phyloP scores from a whole-genome alignment of 2,329 filamentous ascomycete species.

The Phoma sp. region DNA sequence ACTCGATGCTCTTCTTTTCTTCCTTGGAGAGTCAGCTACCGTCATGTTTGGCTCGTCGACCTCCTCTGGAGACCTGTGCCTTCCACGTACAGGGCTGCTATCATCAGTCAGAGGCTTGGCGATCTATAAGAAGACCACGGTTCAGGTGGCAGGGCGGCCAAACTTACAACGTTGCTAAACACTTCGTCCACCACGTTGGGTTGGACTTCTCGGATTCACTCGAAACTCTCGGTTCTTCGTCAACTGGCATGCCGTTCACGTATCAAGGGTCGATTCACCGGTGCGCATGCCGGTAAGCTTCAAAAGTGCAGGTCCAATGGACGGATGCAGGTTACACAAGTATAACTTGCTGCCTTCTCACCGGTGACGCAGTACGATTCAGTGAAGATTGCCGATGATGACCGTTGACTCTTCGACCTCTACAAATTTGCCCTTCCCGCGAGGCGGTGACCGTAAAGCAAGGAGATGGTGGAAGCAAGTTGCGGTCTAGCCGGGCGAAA shows the following conservation, averaged over 20 bases:
- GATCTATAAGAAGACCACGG: neutral
- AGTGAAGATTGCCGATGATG: neutral
- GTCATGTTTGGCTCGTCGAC: slow-evolving; percentile 36
- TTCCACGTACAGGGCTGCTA: slow-evolving; percentile 43
- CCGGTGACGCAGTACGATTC: neutral
- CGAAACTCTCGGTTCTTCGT: slow-evolving; percentile 33
- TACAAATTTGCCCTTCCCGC: neutral
- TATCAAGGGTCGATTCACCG: too few species aligned
- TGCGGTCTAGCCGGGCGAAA: slow-evolving; percentile 28
- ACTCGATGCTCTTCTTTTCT: slow-evolving; percentile 42
- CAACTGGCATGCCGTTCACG: slow-evolving; percentile 45
- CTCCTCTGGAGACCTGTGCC: slow-evolving; percentile 30
- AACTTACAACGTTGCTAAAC: slow-evolving; percentile 40
- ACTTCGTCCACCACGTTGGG: slow-evolving; percentile 38
- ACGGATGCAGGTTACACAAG: slow-evolving; percentile 10
- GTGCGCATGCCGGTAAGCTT: slow-evolving; percentile 29
- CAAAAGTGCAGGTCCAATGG: slow-evolving; percentile 4
- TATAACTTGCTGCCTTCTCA: slow-evolving; percentile 4
- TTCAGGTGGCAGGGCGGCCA: neutral
- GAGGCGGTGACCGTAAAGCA: neutral
- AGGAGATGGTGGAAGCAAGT: neutral
- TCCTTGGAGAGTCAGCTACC: slow-evolving; percentile 43
- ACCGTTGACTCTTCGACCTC: neutral
- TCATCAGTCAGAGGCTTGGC: slow-evolving; percentile 6
- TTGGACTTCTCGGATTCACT: slow-evolving; percentile 35